Conservation (phyloP, 2,329 filamentous ascomycete species). For the Fusarium sp. region DNA sequence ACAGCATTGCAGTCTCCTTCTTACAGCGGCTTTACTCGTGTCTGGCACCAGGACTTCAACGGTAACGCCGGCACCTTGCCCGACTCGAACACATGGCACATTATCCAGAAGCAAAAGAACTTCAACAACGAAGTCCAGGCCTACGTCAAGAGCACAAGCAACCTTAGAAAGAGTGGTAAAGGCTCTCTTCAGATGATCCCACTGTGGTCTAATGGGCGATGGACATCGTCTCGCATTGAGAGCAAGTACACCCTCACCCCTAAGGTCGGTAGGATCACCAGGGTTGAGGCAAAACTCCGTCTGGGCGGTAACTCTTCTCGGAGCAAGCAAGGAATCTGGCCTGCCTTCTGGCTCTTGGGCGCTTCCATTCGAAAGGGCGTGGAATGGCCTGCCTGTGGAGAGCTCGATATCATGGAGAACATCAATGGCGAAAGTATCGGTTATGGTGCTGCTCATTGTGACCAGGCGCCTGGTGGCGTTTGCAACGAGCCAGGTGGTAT, state of each 20-base stretch:
- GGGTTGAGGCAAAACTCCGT: slow-evolving; percentile 61
- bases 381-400: slow-evolving; percentile 66
- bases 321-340: slow-evolving; percentile 68
- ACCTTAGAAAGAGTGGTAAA: slow-evolving; percentile 65
- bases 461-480: slow-evolving; percentile 58
- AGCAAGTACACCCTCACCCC: slow-evolving; percentile 63
- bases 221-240: slow-evolving; percentile 70
- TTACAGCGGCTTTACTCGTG: slow-evolving; percentile 55
- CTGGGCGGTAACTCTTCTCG: slow-evolving; percentile 59
- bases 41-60: slow-evolving; percentile 61
- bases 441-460: slow-evolving; percentile 67
- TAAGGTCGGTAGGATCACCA: slow-evolving; percentile 58
- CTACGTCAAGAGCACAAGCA: slow-evolving; percentile 61
- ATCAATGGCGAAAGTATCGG: slow-evolving; percentile 63
- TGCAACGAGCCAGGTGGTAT: slow-evolving; percentile 66
- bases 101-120: slow-evolving; percentile 56
- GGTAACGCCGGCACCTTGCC: slow-evolving; percentile 55
- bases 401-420: slow-evolving; percentile 70
- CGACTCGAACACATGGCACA: slow-evolving; percentile 57
- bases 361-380: slow-evolving; percentile 62
- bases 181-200: slow-evolving; percentile 49
- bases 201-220: slow-evolving; percentile 59
- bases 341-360: slow-evolving; percentile 70
- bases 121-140: slow-evolving; percentile 66
- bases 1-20: slow-evolving; percentile 55